Conservation (phyloP, 805 yeast species). For the Clavispora santaluciae region DNA sequence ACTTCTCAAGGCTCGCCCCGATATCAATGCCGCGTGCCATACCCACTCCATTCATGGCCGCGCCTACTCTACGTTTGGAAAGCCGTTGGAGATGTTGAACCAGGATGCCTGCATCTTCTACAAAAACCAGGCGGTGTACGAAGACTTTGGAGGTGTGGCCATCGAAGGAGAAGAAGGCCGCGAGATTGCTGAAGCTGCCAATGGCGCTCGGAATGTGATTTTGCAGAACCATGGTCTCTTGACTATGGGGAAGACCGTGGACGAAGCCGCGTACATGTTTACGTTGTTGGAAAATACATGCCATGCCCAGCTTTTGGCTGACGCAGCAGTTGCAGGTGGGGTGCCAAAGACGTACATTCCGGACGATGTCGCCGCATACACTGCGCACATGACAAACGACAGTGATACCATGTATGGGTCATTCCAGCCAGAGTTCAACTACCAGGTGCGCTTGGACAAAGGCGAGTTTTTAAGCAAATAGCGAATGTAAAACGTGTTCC, state of each 20-base stretch:
- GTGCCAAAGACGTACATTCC: constrained; percentile 1
- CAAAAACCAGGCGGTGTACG: constrained; percentile 6
- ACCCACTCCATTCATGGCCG: constrained; percentile 9
- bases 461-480: constrained; percentile 2
- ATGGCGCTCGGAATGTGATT: constrained; percentile 5
- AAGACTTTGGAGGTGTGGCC: constrained; percentile 10
- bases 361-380: constrained; percentile 8
- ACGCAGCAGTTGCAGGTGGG: constrained; percentile 1
- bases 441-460: constrained; percentile 6
- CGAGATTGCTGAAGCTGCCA: constrained; percentile 6
- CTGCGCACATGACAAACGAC: constrained; percentile 5
- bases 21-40: constrained; percentile 10
- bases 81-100: constrained; percentile 8
- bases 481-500: too few relatives aligned
- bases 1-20: constrained; percentile 7
- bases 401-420: constrained; percentile 8
- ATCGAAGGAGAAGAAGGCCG: constrained; percentile 8
- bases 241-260: constrained; percentile 11
- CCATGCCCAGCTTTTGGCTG: constrained; percentile 8
- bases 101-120: constrained; percentile 9
- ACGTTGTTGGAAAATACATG: constrained; percentile 9
- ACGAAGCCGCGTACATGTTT: constrained; percentile 10
- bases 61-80: constrained; percentile 6
- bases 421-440: constrained; percentile 9
- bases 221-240: constrained; percentile 11